These are phyloP conservation scores for Penicillium sp. DNA, from an alignment of 2,329 filamentous ascomycete species.

Conservation along the genomic window DNA sequence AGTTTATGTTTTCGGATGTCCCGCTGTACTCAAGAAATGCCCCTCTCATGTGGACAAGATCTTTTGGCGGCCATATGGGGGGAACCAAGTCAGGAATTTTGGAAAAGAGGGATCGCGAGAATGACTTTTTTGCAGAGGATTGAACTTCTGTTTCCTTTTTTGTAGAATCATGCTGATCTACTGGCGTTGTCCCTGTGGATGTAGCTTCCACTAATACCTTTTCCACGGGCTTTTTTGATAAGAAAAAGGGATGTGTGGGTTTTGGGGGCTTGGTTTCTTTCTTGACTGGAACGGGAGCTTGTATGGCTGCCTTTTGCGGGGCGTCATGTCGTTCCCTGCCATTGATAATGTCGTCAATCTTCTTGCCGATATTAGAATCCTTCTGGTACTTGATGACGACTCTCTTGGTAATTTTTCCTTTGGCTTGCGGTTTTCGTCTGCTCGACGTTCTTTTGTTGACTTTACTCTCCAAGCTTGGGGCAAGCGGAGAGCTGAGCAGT, in stretches of 20 bases:
- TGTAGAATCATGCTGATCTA: not conserved
- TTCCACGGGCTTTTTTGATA: conserved; percentile 49
- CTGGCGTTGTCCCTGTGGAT: not conserved
- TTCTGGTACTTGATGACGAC: conserved; percentile 59
- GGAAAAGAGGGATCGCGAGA: conserved; percentile 19
- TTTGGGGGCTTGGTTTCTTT: conserved; percentile 36
- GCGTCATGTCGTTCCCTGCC: conserved; percentile 29
- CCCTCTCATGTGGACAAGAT: conserved; percentile 51
- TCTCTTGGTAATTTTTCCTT: conserved; percentile 36
- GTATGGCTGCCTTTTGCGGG: conserved; percentile 19
- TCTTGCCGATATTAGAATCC: conserved; percentile 53
- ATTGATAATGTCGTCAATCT: conserved; percentile 61
- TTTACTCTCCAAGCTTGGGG: conserved; percentile 13
- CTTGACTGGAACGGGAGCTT: conserved; percentile 17
- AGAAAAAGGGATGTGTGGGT: conserved; percentile 66
- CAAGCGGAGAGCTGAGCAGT: conserved; percentile 36
- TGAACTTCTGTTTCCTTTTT: not conserved
- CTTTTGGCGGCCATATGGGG: conserved; percentile 38
- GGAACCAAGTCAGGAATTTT: conserved; percentile 31
- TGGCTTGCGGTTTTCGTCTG: conserved; percentile 33
- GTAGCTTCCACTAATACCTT: not conserved
- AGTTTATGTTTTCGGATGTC: not conserved
- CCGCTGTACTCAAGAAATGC: not conserved
- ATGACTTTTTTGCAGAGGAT: not conserved
- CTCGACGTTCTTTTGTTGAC: conserved; percentile 13